Percentiles rank a stretch among this genome's conserved stretches.
Evolutionary conservation across 2,329 filamentous ascomycete genomes (phyloP).

Genomic region (Alternaria sp.): DNA sequence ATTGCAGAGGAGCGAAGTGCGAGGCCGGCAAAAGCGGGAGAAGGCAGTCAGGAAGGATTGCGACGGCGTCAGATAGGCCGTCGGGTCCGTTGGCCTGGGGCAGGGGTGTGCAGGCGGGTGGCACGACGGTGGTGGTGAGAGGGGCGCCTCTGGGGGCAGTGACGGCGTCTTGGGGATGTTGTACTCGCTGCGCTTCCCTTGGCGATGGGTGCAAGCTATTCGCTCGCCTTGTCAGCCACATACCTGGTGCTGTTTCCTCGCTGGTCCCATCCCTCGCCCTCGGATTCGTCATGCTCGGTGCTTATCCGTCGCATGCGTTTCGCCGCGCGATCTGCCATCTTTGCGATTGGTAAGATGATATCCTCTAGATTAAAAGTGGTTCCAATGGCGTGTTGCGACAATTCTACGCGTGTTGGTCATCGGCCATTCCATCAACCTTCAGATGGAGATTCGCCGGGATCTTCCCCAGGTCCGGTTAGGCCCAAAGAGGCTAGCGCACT

Average conservation of each 20-base stretch:
- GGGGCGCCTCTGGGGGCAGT: conserved; percentile 9
- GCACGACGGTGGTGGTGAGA: conserved; percentile 28
- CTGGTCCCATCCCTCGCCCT: conserved; percentile 43
- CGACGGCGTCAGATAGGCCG: conserved; percentile 24
- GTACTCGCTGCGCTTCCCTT: conserved; percentile 32
- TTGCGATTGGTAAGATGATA: not conserved
- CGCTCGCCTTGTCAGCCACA: conserved; percentile 37
- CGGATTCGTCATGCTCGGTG: conserved; percentile 48
- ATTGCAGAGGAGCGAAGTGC: conserved; percentile 19
- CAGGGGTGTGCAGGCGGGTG: conserved; percentile 28
- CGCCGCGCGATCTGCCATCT: conserved; percentile 41
- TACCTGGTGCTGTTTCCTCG: conserved; percentile 38
- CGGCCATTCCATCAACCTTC: conserved; percentile 8
- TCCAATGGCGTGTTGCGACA: conserved; percentile 14
- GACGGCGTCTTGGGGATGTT: conserved; percentile 18
- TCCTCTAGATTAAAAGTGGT: not conserved
- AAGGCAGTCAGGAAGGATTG: conserved; percentile 9
- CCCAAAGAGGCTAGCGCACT: not conserved
- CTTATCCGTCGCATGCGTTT: conserved; percentile 51
- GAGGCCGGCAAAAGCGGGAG: conserved; percentile 2
- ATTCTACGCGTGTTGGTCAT: conserved; percentile 8
- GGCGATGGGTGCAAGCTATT: conserved; percentile 27
- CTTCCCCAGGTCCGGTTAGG: conserved; percentile 15
- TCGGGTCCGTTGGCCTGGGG: conserved; percentile 10
- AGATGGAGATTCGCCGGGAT: conserved; percentile 14